Evolutionary conservation across 805 yeast species (phyloP), one percentile per base, ranked within the genome.

Genomic region (Sugiyamaella qingdaonensis): DNA sequence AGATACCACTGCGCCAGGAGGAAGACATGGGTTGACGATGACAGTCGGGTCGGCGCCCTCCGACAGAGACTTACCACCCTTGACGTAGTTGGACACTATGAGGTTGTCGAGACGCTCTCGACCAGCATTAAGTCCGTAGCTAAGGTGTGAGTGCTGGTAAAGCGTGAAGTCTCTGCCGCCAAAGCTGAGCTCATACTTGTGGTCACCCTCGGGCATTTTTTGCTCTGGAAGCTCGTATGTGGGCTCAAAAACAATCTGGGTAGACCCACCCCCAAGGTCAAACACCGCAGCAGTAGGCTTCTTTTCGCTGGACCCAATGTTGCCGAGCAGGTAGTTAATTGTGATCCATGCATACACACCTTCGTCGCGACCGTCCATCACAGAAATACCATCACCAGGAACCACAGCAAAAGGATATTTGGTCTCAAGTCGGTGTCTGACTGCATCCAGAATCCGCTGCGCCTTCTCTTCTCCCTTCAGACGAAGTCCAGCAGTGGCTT

Each of bases 291-390:
- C 96, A 10, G 99, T 94, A 31, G 96, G 90, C 24, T 73, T 68
- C 69, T 85, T 85, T 39, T 80, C 84, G 32, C 71, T 68, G n/a
- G 77, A 67, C 13, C 98, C 99, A 68, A 94, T 92, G 73, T 92
- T 94, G 41, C 97, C 98, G 61, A 92, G 78, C 59, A 94, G 74
- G 69, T 84, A 94, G 73, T 94, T 94, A 48, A 97, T 84, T 27
- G 99, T 94, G 69, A 94, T 86, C 99, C 99, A 94, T 1, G 99
- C 99, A 66, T 82, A 94, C 8, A 94, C 97, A 69, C 99, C 99
- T 75, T 95, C 99, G 62, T 92, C 96, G 55, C 83, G 84, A 60
- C 99, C 99, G 55, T 86, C 90, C 98, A 94, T 92, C 65, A 94
- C 88, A 10, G 91, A 78, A 55, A 94, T 78, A 58, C 97, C 98